Conservation (phyloP, 108 stramenopile genomes). For the Skeletonema tropicum region DNA sequence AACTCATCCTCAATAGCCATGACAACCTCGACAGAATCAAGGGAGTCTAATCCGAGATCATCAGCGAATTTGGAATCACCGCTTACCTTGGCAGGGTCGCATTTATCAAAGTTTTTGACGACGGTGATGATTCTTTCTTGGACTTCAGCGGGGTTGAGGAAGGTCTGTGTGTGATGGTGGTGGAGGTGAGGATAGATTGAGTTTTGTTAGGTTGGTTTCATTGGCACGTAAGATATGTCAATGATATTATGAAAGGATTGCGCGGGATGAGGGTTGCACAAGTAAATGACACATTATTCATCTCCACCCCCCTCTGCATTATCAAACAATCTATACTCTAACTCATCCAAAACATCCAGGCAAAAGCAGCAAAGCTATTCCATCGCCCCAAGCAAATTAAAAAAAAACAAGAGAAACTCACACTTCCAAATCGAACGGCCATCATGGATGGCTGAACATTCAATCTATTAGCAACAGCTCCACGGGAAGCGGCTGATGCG, state of each 20-base stretch:
- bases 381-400: not conserved
- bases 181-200: not conserved
- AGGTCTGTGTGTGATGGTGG: slow-evolving; percentile 57
- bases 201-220: not conserved
- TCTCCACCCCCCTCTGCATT: too few relatives aligned
- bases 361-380: not conserved
- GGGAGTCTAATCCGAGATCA: slow-evolving; percentile 97
- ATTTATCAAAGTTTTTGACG: slow-evolving; percentile 99
- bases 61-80: slow-evolving; percentile 88
- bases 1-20: slow-evolving; percentile 99
- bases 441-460: slow-evolving; percentile 29
- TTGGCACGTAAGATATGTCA: too few relatives aligned
- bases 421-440: slow-evolving; percentile 57
- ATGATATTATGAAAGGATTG: too few relatives aligned
- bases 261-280: too few relatives aligned
- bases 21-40: slow-evolving; percentile 98
- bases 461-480: slow-evolving; percentile 19
- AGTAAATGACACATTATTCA: too few relatives aligned
- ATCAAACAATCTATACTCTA: too few relatives aligned
- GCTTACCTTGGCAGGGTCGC: slow-evolving; percentile 87
- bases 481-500: slow-evolving; percentile 34
- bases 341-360: not conserved
- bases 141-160: slow-evolving; percentile 93
- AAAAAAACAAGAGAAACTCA: slow-evolving; percentile 17
- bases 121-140: slow-evolving; percentile 93